Evolutionary conservation across 2,329 filamentous ascomycete species (phyloP), one percentile per base, ranked within the genome.

Genomic region (Orbilia blumenaviensis): DNA sequence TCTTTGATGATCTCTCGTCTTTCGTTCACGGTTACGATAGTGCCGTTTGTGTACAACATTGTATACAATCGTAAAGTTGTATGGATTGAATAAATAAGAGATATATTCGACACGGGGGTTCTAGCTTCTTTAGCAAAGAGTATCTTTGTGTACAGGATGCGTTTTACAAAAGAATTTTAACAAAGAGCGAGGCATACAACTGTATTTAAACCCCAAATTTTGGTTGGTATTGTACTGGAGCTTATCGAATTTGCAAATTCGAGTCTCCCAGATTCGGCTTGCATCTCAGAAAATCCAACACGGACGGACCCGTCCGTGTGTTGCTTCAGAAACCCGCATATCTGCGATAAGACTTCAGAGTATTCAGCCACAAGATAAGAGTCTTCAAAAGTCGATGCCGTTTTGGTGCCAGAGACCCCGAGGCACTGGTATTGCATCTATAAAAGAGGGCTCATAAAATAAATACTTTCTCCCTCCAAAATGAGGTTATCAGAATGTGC

Each of bases 1-100:
- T 87, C 82, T 3, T 83, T 79, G 66, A 86, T 84, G 58, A 88
- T 83, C 36, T 84, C 82, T 18, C 85, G 82, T 14, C 78, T 77
- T 27, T 81, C 56, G 78, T 87, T 86, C 78, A 88, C 82, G 0
- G 86, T 87, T 77, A 88, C 84, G 69, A 88, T 85, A 1, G 85
- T 87, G 7, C 84, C 86, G 78, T 86, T 81, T 0, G 82, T 83
- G 77, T 86, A 86, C 0, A 88, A 80, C 80, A 84, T 84, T 34
- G 66, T 77, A 25, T 21, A 21, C 41, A 23, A 25, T 46, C 25
- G 3, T 8, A 18, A n/a, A n/a, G n/a, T n/a, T 46, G 14, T 32
- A 21, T 3, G 9, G 41, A 36, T 36, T 56, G 2, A 7, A 23
- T 4, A 3, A 29, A 54, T 1, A 3, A 3, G 48, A 34, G 16